Evolutionary conservation across 1,139 yeast species (phyloP).

Genomic region (Taphrina communis): DNA sequence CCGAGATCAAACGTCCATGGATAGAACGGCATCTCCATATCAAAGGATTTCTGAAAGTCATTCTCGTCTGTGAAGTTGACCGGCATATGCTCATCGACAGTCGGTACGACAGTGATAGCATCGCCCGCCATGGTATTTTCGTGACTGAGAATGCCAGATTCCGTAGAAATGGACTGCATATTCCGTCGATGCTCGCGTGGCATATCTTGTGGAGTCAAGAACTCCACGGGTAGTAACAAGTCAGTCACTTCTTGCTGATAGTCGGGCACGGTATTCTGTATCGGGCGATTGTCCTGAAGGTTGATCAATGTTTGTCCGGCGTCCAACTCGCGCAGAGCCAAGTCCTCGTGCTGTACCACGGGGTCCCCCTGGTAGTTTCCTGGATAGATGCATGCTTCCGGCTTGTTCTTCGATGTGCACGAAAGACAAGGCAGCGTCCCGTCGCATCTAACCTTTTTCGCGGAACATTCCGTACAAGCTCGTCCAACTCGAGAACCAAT

Average conservation of each 20-base stretch:
- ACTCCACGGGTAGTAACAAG: not conserved
- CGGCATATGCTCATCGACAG: not conserved
- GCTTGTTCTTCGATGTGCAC: not conserved
- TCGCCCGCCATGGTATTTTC: not conserved
- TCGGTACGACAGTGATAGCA: no score
- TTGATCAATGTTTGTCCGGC: not conserved
- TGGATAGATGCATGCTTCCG: not conserved
- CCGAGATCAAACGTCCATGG: not conserved
- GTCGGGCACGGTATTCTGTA: not conserved
- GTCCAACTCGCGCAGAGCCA: not conserved
- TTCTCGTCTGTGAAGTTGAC: not conserved
- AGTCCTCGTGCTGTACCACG: not conserved
- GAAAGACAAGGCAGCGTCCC: conserved; percentile 1
- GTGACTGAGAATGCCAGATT: not conserved
- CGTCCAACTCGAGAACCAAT: not conserved
- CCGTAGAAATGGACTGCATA: not conserved
- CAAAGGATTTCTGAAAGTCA: not conserved
- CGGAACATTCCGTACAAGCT: conserved; percentile 4
- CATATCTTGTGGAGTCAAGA: not conserved
- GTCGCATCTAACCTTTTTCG: conserved; percentile 9
- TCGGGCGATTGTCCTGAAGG: not conserved
- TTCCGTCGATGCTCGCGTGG: not conserved
- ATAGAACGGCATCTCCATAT: not conserved
- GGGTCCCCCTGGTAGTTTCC: not conserved
- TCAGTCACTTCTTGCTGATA: not conserved